Evolutionary conservation across 768 basidiomycete genomes (phyloP).

Genomic region (Tephrocybe sp.): DNA sequence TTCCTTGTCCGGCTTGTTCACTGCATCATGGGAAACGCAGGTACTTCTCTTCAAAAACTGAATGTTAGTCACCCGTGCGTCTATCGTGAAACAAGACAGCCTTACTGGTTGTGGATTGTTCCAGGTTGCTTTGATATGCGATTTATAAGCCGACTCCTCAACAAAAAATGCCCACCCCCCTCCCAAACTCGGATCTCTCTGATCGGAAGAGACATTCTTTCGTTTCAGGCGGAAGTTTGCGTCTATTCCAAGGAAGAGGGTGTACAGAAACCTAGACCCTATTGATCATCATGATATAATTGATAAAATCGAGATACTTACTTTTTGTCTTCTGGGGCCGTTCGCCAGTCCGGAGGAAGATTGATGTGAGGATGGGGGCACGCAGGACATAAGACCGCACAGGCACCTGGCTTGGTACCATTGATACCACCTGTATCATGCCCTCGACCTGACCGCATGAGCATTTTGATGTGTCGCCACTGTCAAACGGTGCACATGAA

Average conservation of each 20-base stretch:
- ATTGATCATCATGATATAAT: background rate
- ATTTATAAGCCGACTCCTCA: slow-evolving; percentile 7
- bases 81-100: background rate
- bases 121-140: background rate
- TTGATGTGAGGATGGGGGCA: slow-evolving; percentile 27
- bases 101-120: slow-evolving; percentile 2
- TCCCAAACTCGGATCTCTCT: slow-evolving; percentile 13
- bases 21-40: slow-evolving; percentile 2
- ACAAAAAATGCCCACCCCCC: slow-evolving; percentile 13
- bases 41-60: background rate
- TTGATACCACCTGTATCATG: slow-evolving; percentile 18
- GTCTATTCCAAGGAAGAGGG: slow-evolving; percentile 14
- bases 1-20: slow-evolving; percentile 5
- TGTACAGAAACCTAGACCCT: slow-evolving; percentile 8
- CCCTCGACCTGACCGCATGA: slow-evolving; percentile 22
- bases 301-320: background rate
- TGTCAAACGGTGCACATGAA: slow-evolving; percentile 18
- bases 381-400: slow-evolving; percentile 25
- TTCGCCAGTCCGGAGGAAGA: slow-evolving; percentile 20
- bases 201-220: slow-evolving; percentile 17
- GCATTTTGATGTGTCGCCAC: slow-evolving; percentile 20
- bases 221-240: slow-evolving; percentile 24
- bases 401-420: slow-evolving; percentile 16
- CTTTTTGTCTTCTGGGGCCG: slow-evolving; percentile 12
- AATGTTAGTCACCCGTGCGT: background rate